Conservation (phyloP, 2,329 filamentous ascomycete species). For the Pseudopyricularia javanii region DNA sequence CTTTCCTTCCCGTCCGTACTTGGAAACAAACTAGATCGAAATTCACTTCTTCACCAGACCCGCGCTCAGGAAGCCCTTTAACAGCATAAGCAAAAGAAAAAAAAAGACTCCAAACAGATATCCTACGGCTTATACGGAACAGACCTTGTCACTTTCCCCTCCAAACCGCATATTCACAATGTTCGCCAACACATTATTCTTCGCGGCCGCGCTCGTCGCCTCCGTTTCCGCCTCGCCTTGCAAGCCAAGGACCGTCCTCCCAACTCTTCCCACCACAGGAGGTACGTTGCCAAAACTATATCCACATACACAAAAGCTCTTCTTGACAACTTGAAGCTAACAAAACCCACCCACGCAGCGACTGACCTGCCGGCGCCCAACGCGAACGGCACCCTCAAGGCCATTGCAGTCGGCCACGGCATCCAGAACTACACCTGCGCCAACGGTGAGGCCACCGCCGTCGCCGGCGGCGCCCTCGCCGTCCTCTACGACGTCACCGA, state of each 20-base stretch:
- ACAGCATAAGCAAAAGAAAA: neutral
- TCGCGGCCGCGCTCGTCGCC: constrained; percentile 7
- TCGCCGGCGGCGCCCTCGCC: constrained; percentile 40
- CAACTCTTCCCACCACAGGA: constrained; percentile 25
- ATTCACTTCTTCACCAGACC: neutral
- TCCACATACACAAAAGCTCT: neutral
- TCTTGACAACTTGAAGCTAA: neutral
- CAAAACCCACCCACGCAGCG: constrained; percentile 12
- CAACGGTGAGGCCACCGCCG: constrained; percentile 15
- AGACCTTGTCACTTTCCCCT: too few species aligned
- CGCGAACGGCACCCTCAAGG: constrained; percentile 27
- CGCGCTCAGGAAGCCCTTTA: neutral
- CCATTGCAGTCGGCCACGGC: constrained; percentile 50
- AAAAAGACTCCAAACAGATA: neutral
- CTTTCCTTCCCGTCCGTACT: neutral
- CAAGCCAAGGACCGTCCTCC: constrained; percentile 1
- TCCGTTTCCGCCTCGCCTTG: constrained; percentile 8
- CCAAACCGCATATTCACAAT: constrained; percentile 1
- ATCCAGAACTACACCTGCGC: constrained; percentile 59
- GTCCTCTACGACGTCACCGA: constrained; percentile 44
- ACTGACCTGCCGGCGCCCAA: constrained; percentile 31
- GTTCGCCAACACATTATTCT: constrained; percentile 3
- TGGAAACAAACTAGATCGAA: neutral
- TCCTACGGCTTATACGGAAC: neutral
- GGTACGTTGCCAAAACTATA: constrained; percentile 12